Percentiles rank a stretch among this genome's conserved stretches.
Conservation (phyloP, 2,329 filamentous ascomycete species). For the Pseudogymnoascus sp. region DNA sequence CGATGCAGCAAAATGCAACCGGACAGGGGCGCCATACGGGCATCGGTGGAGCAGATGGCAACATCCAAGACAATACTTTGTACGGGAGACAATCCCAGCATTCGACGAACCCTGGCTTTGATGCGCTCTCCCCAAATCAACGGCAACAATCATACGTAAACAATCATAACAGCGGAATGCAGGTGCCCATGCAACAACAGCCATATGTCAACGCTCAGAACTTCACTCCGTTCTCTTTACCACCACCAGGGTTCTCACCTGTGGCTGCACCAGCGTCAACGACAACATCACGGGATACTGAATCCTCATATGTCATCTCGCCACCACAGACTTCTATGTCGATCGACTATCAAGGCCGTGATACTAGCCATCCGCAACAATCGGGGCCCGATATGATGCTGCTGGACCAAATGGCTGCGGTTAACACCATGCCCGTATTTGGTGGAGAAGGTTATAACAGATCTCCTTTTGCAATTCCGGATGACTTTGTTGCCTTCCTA, state of each 20-base stretch:
- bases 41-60: slow-evolving; percentile 2
- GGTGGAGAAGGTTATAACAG: slow-evolving; percentile 71
- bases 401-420: slow-evolving; percentile 52
- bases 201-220: slow-evolving; percentile 52
- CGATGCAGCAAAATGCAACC: neutral
- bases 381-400: slow-evolving; percentile 45
- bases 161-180: slow-evolving; percentile 9
- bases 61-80: slow-evolving; percentile 24
- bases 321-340: slow-evolving; percentile 18
- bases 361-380: slow-evolving; percentile 28
- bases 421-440: slow-evolving; percentile 75
- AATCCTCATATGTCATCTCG: slow-evolving; percentile 22
- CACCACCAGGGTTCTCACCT: slow-evolving; percentile 47
- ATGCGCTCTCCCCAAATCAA: slow-evolving; percentile 19
- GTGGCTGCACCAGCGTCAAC: slow-evolving; percentile 29
- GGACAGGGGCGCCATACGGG: neutral
- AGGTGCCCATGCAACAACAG: slow-evolving; percentile 10
- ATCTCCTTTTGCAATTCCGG: slow-evolving; percentile 77
- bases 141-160: slow-evolving; percentile 15
- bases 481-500: slow-evolving; percentile 78
- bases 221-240: slow-evolving; percentile 54
- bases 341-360: slow-evolving; percentile 23
- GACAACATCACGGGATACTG: slow-evolving; percentile 21
- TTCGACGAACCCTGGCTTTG: neutral
- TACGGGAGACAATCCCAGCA: neutral